Percentiles rank a stretch among this genome's conserved stretches.
These are phyloP conservation scores for Phylloporus arenicola DNA, from an alignment of 768 basidiomycete species.

Conservation along the genomic window DNA sequence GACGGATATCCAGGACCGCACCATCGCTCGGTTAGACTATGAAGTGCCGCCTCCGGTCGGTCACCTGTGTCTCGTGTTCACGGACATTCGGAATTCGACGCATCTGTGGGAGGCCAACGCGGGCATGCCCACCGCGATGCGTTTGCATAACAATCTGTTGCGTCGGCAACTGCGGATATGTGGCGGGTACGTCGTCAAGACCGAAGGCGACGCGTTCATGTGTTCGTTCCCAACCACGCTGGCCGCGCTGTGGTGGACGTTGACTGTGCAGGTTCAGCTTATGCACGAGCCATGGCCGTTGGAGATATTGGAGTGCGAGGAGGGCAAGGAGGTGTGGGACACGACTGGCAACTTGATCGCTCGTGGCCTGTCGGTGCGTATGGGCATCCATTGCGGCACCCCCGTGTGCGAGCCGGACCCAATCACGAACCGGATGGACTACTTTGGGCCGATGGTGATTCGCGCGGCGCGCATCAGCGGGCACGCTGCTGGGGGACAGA, in stretches of 20 bases:
- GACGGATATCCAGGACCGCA: slow-evolving; percentile 49
- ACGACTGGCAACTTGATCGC: slow-evolving; percentile 62
- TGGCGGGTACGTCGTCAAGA: slow-evolving; percentile 98
- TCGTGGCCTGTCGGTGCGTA: slow-evolving; percentile 88
- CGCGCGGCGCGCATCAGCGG: slow-evolving; percentile 82
- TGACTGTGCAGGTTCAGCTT: slow-evolving; percentile 79
- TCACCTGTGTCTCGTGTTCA: slow-evolving; percentile 90
- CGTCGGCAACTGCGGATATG: slow-evolving; percentile 82
- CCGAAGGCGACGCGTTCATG: slow-evolving; percentile 99
- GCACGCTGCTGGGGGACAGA: slow-evolving; percentile 85
- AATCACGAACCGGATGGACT: slow-evolving; percentile 94
- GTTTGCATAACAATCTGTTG: slow-evolving; percentile 80
- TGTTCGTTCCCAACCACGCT: slow-evolving; percentile 90
- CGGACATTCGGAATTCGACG: slow-evolving; percentile 96
- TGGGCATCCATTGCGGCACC: slow-evolving; percentile 93
- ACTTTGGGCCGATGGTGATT: slow-evolving; percentile 95
- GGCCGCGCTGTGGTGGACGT: slow-evolving; percentile 84
- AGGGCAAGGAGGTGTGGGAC: slow-evolving; percentile 78
- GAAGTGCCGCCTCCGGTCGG: slow-evolving; percentile 85
- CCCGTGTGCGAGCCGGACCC: slow-evolving; percentile 91
- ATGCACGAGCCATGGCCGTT: slow-evolving; percentile 84
- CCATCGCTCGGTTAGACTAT: slow-evolving; percentile 57
- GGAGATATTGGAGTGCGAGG: slow-evolving; percentile 89
- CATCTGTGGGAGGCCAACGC: slow-evolving; percentile 94
- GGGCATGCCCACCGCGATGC: slow-evolving; percentile 93